Evolutionary conservation across 257 asterid species (phyloP).

Genomic region (Echites panduratus): DNA sequence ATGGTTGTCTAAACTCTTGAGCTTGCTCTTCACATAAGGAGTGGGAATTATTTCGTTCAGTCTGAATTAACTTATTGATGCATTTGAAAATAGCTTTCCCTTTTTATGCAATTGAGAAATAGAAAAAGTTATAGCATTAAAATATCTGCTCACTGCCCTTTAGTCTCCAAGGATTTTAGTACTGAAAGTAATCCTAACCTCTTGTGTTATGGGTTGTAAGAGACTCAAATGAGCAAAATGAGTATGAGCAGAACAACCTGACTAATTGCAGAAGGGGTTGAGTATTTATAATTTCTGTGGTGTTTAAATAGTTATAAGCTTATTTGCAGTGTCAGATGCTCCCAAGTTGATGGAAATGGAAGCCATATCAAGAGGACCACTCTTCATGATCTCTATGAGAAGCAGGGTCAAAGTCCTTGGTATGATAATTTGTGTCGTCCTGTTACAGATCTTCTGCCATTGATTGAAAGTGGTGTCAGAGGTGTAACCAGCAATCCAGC

Average conservation of each 20-base stretch:
- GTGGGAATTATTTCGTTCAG: neutral
- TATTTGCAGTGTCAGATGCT: constrained; percentile 65
- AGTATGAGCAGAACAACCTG: no score
- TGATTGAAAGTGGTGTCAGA: constrained; percentile 87
- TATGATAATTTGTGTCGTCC: constrained; percentile 95
- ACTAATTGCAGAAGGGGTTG: no score
- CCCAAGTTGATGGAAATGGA: constrained; percentile 70
- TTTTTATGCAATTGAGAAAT: no score
- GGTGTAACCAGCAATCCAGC: constrained; percentile 99
- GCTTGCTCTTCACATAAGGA: neutral
- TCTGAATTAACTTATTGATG: neutral
- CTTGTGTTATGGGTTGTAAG: no score
- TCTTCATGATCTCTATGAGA: constrained; percentile 94
- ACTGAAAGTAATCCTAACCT: no score
- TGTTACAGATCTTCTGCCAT: constrained; percentile 90
- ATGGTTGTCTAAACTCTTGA: neutral
- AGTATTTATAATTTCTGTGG: neutral
- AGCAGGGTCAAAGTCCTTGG: constrained; percentile 98
- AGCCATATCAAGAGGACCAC: constrained; percentile 63
- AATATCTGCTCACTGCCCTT: no score
- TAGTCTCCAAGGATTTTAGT: no score
- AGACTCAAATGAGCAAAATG: no score
- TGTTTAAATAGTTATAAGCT: constrained; percentile 1
- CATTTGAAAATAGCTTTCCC: no score
- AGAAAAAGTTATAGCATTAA: no score